A percentile compares a stretch with the other conserved stretches of the same genome.
Conservation (phyloP, 257 asterid genomes). For the Lantana camara region DNA sequence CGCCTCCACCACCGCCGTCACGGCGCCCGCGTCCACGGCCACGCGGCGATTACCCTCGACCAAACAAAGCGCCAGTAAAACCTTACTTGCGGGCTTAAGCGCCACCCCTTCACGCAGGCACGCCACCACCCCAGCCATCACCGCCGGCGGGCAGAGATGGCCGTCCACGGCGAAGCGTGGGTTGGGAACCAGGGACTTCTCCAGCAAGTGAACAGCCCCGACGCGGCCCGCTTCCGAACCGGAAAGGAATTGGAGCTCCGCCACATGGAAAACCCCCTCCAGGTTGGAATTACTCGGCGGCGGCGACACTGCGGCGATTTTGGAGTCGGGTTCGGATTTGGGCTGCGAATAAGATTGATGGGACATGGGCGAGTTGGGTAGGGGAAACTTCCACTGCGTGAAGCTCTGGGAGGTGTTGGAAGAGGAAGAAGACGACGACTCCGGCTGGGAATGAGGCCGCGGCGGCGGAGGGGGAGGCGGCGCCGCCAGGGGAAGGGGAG, state of each 20-base stretch:
- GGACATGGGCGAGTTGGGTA: constrained; percentile 48
- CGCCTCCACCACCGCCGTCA: constrained; percentile 68
- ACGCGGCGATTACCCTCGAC: constrained; percentile 58
- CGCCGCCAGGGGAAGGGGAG: constrained; percentile 53
- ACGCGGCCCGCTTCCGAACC: constrained; percentile 44
- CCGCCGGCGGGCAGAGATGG: constrained; percentile 47
- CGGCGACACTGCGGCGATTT: constrained; percentile 18
- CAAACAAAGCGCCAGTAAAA: constrained; percentile 65
- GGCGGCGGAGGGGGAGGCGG: constrained; percentile 18
- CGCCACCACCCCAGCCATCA: constrained; percentile 54
- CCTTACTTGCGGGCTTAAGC: constrained; percentile 69
- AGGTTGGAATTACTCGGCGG: constrained; percentile 34
- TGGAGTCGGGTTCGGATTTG: constrained; percentile 20
- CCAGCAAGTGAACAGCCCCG: constrained; percentile 62
- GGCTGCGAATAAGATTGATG: constrained; percentile 33
- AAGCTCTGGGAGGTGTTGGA: constrained; percentile 80
- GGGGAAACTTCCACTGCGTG: constrained; percentile 79
- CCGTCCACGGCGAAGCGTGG: constrained; percentile 50
- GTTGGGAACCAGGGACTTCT: constrained; percentile 62
- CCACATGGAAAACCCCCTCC: constrained; percentile 62
- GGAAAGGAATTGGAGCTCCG: constrained; percentile 56
- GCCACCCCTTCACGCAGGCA: constrained; percentile 50
- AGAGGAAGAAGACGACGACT: constrained; percentile 75
- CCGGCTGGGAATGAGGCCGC: constrained; percentile 35
- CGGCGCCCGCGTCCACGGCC: constrained; percentile 78